These are phyloP conservation scores for Fomitopsis palustris DNA, from an alignment of 1,284 basidiomycete genomes.

Conservation along the genomic window DNA sequence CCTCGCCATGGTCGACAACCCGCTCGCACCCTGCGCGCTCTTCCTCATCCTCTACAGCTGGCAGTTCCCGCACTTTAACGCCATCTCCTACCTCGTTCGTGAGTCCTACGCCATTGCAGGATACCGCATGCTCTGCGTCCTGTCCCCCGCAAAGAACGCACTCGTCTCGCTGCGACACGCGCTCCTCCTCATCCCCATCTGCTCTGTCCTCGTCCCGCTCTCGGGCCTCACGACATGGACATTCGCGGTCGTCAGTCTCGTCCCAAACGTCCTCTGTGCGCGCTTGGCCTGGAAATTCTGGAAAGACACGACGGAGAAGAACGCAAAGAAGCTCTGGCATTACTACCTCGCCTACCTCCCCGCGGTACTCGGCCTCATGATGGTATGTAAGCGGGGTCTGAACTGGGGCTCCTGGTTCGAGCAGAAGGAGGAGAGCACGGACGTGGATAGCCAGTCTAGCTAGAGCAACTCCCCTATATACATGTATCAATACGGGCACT, in stretches of 20 bases:
- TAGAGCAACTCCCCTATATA: neutral
- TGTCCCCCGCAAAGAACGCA: conserved; percentile 80
- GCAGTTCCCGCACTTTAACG: conserved; percentile 99
- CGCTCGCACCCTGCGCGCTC: conserved; percentile 73
- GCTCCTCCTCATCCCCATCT: conserved; percentile 76
- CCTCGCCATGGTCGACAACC: conserved; percentile 59
- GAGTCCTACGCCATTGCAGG: conserved; percentile 91
- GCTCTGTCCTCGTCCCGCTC: conserved; percentile 78
- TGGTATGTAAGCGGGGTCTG: conserved; percentile 87
- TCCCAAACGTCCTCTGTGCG: conserved; percentile 76
- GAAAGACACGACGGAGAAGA: conserved; percentile 70
- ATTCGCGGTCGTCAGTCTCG: conserved; percentile 77
- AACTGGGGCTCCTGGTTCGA: conserved; percentile 64
- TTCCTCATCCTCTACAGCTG: conserved; percentile 89
- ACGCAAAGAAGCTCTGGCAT: conserved; percentile 79
- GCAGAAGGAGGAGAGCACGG: conserved; percentile 11
- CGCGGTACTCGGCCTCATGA: conserved; percentile 87
- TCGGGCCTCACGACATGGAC: conserved; percentile 86
- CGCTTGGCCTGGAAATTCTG: conserved; percentile 78
- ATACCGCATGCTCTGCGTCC: conserved; percentile 90
- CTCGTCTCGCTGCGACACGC: conserved; percentile 87
- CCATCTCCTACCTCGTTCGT: conserved; percentile 86
- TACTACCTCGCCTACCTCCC: conserved; percentile 92
- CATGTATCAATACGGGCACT: neutral
- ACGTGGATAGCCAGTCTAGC: neutral